These are phyloP conservation scores for Trifolium subterraneum DNA, from an alignment of 306 rosid species.

Conservation along the genomic window DNA sequence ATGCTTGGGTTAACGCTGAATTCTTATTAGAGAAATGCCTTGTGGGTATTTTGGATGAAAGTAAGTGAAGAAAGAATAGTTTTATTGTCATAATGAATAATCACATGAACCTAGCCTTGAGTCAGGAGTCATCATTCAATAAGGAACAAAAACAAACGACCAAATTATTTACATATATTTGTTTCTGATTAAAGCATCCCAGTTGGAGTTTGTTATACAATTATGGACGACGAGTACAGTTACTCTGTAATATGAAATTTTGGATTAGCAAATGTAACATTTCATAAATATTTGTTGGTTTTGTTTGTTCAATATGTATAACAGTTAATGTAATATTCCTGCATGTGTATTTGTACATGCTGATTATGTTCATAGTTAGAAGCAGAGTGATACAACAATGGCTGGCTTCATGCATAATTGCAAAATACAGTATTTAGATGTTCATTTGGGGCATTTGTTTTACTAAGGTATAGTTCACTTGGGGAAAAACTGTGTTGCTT, in stretches of 20 bases:
- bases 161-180: slow-evolving; percentile 22
- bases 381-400: background rate
- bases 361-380: background rate
- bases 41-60: slow-evolving; percentile 71
- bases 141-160: slow-evolving; percentile 42
- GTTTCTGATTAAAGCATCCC: slow-evolving; percentile 27
- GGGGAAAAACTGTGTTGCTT: background rate
- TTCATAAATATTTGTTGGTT: slow-evolving; percentile 24
- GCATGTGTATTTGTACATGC: background rate
- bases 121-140: slow-evolving; percentile 14
- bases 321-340: slow-evolving; percentile 14
- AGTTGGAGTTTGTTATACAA: slow-evolving; percentile 11
- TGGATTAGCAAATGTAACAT: slow-evolving; percentile 24
- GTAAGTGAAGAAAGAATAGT: slow-evolving; percentile 43
- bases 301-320: slow-evolving; percentile 33
- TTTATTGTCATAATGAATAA: slow-evolving; percentile 23
- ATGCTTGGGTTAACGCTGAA: slow-evolving; percentile 93
- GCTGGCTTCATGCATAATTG: background rate
- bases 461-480: background rate
- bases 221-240: slow-evolving; percentile 22
- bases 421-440: background rate
- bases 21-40: slow-evolving; percentile 89
- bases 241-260: slow-evolving; percentile 32
- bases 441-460: background rate
- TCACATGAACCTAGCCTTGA: slow-evolving; percentile 28